A percentile compares a stretch with the other conserved stretches of the same genome.
Evolutionary conservation across 345 rosid species (phyloP).

Genomic region (Rhodamnia rubescens): DNA sequence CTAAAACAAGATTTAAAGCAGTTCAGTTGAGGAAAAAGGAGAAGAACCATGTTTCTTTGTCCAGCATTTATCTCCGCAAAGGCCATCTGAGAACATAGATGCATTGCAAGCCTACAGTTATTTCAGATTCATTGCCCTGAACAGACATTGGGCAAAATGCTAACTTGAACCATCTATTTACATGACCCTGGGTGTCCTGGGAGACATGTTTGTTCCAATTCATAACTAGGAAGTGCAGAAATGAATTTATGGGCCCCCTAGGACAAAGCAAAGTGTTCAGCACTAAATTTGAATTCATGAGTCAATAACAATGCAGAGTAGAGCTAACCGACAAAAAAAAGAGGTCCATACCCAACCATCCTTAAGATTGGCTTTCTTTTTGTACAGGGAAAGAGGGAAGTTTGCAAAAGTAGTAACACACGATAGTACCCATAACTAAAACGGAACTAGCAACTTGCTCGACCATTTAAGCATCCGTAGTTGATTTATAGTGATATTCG

Average conservation of each 20-base stretch:
- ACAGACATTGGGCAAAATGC: not conserved
- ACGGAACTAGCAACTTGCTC: not conserved
- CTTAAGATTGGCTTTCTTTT: not conserved
- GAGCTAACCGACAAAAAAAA: not conserved
- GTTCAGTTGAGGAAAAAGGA: not conserved
- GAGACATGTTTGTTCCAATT: not conserved
- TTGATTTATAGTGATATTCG: slow-evolving; percentile 83
- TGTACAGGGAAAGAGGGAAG: not conserved
- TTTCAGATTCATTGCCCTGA: not conserved
- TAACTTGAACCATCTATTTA: not conserved
- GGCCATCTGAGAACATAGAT: not conserved
- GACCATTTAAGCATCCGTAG: slow-evolving; percentile 20
- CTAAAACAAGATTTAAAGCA: not conserved
- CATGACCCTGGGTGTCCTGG: not conserved
- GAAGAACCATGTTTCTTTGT: not conserved
- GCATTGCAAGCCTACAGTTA: not conserved
- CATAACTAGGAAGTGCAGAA: not conserved
- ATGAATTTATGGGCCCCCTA: not conserved
- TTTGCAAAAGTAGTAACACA: not conserved
- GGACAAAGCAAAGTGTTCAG: not conserved
- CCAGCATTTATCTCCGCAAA: not conserved
- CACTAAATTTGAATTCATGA: not conserved
- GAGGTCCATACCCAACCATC: not conserved
- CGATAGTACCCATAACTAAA: not conserved
- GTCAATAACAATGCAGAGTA: not conserved